phyloP scores from a whole-genome alignment of 2,329 filamentous ascomycete species.

The Bipolaris cookei region DNA sequence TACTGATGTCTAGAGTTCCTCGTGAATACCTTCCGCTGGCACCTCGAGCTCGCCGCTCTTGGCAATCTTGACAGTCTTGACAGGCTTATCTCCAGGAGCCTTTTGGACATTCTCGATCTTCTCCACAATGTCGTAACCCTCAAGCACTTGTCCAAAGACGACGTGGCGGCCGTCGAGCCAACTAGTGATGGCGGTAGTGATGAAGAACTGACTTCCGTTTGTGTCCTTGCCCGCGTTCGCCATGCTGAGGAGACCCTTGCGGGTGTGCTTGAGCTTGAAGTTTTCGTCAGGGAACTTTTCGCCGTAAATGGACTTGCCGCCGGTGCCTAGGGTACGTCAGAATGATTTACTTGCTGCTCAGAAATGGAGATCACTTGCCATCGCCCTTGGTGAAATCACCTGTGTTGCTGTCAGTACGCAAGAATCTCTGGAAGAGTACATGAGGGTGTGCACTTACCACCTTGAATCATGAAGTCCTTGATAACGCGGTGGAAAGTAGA shows the following conservation, averaged over 20 bases:
- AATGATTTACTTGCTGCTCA: background rate
- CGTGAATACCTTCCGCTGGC: conserved; percentile 89
- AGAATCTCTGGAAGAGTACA: background rate
- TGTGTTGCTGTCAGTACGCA: background rate
- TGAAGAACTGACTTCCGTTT: conserved; percentile 78
- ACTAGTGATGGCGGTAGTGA: conserved; percentile 79
- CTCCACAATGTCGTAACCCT: conserved; percentile 81
- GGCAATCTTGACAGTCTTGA: conserved; percentile 72
- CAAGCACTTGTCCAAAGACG: conserved; percentile 86
- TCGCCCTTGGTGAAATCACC: conserved; percentile 13
- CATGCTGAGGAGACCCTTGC: conserved; percentile 76
- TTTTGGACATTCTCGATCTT: conserved; percentile 78
- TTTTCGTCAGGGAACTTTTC: conserved; percentile 87
- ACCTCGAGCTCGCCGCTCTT: conserved; percentile 86
- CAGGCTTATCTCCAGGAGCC: conserved; percentile 70
- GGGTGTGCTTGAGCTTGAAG: conserved; percentile 92
- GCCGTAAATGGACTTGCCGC: conserved; percentile 88
- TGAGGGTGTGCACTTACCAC: conserved; percentile 51
- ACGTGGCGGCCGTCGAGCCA: conserved; percentile 87
- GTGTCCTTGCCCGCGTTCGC: conserved; percentile 81
- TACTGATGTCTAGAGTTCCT: conserved; percentile 72
- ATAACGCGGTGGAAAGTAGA: conserved; percentile 90
- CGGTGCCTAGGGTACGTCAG: conserved; percentile 56
- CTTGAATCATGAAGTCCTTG: conserved; percentile 91
- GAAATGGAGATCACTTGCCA: background rate